Conservation (phyloP, 1,284 basidiomycete genomes). For the Rhodofomes roseus region DNA sequence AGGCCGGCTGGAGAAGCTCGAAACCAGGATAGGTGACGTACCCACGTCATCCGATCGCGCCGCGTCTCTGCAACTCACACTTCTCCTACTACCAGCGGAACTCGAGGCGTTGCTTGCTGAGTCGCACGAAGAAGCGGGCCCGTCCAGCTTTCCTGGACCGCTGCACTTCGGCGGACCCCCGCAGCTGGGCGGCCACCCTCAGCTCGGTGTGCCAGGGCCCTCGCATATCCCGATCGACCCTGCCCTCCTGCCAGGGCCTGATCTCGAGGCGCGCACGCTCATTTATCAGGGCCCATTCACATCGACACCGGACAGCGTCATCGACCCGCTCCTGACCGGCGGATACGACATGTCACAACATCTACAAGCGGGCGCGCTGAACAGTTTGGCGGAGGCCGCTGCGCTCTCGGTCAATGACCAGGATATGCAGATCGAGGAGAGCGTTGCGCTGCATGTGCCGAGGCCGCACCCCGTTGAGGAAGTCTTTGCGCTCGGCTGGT, state of each 20-base stretch:
- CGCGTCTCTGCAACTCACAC: not conserved
- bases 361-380: not conserved
- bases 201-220: not conserved
- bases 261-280: not conserved
- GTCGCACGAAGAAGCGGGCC: not conserved
- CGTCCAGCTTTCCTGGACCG: not conserved
- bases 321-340: not conserved
- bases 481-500: conserved; percentile 56
- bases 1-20: conserved; percentile 56
- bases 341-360: not conserved
- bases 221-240: conserved; percentile 1
- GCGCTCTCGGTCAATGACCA: not conserved
- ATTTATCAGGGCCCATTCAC: not conserved
- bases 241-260: not conserved
- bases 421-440: not conserved
- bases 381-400: conserved; percentile 9
- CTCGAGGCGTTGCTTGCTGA: conserved; percentile 48
- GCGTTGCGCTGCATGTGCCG: not conserved
- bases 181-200: not conserved
- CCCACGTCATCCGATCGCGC: not conserved
- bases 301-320: not conserved
- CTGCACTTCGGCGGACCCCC: not conserved
- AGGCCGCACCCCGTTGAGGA: conserved; percentile 9
- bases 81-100: conserved; percentile 42
- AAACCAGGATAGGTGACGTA: conserved; percentile 59